phyloP scores from a whole-genome alignment of 2,329 filamentous ascomycete species.

The Madurella fahalii region DNA sequence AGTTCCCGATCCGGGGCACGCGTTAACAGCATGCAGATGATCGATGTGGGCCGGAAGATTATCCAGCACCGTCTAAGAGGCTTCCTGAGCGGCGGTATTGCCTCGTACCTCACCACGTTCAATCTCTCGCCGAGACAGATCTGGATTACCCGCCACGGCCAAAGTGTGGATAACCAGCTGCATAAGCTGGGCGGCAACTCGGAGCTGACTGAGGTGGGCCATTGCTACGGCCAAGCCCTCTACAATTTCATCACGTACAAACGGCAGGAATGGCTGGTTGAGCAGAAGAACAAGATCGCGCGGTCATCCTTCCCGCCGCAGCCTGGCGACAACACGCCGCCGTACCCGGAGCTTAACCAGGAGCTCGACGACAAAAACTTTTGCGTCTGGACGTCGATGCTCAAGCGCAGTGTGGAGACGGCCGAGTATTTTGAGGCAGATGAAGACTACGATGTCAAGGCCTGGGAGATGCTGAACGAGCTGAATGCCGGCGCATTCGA shows the following conservation, averaged over 20 bases:
- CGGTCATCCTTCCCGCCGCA: conserved; percentile 82
- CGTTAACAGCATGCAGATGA: conserved; percentile 57
- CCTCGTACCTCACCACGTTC: conserved; percentile 94
- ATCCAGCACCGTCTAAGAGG: conserved; percentile 86
- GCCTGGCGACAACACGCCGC: conserved; percentile 87
- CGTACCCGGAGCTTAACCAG: conserved; percentile 77
- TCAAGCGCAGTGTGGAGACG: conserved; percentile 83
- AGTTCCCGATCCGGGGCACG: not conserved
- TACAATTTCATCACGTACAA: conserved; percentile 80
- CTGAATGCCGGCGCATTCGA: conserved; percentile 91
- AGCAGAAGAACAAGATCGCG: conserved; percentile 73
- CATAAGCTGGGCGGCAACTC: conserved; percentile 93
- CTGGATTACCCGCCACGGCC: conserved; percentile 95
- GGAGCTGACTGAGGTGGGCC: conserved; percentile 73
- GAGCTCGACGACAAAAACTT: conserved; percentile 80
- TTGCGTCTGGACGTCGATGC: conserved; percentile 98
- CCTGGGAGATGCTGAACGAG: conserved; percentile 97
- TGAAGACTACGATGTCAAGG: conserved; percentile 93
- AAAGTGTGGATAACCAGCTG: conserved; percentile 80
- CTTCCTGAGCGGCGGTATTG: conserved; percentile 87
- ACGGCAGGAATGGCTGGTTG: conserved; percentile 74
- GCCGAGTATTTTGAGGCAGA: conserved; percentile 85
- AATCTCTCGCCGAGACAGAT: conserved; percentile 94
- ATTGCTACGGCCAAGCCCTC: conserved; percentile 72
- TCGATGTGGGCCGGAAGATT: conserved; percentile 93